Evolutionary conservation across 2,329 filamentous ascomycete species (phyloP).

Genomic region (Metarhizium robertsii): DNA sequence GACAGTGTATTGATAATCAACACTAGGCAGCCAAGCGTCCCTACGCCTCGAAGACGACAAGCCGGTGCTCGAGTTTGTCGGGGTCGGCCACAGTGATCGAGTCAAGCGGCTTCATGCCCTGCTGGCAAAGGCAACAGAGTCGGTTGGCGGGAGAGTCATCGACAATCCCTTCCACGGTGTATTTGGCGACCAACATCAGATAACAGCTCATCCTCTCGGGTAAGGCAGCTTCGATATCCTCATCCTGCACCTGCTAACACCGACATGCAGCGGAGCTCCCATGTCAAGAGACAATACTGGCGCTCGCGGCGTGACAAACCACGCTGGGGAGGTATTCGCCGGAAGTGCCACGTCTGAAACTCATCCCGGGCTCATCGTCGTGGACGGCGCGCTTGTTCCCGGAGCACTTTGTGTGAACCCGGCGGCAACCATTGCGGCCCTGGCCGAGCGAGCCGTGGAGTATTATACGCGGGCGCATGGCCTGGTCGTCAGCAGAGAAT

Average conservation of each 20-base stretch:
- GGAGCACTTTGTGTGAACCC: constrained; percentile 57
- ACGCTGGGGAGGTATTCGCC: constrained; percentile 49
- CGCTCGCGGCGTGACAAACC: constrained; percentile 48
- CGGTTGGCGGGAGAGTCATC: constrained; percentile 51
- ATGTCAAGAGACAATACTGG: constrained; percentile 53
- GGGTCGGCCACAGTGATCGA: constrained; percentile 46
- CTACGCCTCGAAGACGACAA: constrained; percentile 51
- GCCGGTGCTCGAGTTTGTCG: constrained; percentile 49
- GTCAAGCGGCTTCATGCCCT: constrained; percentile 42
- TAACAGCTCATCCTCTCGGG: constrained; percentile 56
- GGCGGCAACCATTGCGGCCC: constrained; percentile 58
- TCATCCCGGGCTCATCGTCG: constrained; percentile 49
- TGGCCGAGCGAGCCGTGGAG: constrained; percentile 55
- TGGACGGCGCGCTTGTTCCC: constrained; percentile 53
- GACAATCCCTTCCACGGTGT: constrained; percentile 48
- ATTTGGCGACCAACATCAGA: constrained; percentile 41
- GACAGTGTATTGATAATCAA: not conserved
- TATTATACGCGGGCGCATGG: constrained; percentile 31
- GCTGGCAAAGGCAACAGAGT: constrained; percentile 43
- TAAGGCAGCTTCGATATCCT: constrained; percentile 17
- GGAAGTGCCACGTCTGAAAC: constrained; percentile 38
- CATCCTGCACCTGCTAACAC: not conserved
- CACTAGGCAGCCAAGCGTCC: constrained; percentile 45
- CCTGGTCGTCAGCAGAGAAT: constrained; percentile 35
- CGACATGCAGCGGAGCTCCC: constrained; percentile 39